phyloP scores from a whole-genome alignment of 257 asterid species.

The Nicotiana undulata region DNA sequence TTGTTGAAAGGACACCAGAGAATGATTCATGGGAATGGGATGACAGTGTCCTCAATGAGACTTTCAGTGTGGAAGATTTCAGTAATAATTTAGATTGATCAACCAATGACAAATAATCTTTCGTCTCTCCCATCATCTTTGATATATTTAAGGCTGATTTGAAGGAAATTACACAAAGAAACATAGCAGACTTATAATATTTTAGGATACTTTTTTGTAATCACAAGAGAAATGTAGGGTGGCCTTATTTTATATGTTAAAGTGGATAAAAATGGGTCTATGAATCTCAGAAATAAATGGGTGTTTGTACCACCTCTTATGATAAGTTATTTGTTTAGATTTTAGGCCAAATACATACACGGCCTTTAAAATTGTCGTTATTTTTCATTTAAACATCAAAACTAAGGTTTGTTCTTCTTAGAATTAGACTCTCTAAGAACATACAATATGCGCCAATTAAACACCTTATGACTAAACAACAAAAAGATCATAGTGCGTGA shows the following conservation, averaged over 20 bases:
- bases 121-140: neutral
- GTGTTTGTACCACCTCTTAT: too few relatives aligned
- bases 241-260: neutral
- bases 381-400: too few relatives aligned
- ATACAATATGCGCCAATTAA: too few relatives aligned
- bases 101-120: neutral
- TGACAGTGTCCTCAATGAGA: neutral
- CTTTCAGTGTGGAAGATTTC: neutral
- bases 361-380: too few relatives aligned
- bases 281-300: neutral
- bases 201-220: neutral
- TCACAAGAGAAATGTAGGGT: neutral
- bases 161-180: neutral
- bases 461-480: too few relatives aligned
- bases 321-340: too few relatives aligned
- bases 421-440: too few relatives aligned
- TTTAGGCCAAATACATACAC: too few relatives aligned
- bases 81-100: neutral
- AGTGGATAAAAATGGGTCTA: neutral
- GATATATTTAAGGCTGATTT: neutral
- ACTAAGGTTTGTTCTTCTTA: too few relatives aligned
- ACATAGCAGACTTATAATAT: neutral
- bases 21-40: neutral
- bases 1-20: neutral
- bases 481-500: too few relatives aligned